Evolutionary conservation across 106 monocot genomes (phyloP), one percentile per base, ranked within the genome.

Genomic region (Apostasia shenzhenica): DNA sequence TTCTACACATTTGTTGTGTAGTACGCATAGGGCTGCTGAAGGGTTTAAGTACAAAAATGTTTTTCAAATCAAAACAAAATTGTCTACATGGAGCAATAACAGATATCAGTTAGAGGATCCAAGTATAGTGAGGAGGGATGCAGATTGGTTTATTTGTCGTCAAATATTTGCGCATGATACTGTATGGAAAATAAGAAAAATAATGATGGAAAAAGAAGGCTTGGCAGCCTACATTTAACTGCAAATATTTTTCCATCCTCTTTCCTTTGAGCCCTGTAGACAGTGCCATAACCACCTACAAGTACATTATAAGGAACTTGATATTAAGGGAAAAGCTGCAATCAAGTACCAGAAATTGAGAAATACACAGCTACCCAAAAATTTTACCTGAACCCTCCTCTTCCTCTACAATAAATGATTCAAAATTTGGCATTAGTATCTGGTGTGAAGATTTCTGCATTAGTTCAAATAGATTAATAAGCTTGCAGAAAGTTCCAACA

Each of bases 361-460:
- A 42, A 44, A n/a, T 4, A 45, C n/a, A 62, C 38, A 62, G 45
- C 7, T 5, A 62, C 70, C 2, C 56, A 44, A 37, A 59, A 56
- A 49, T 64, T 63, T 59, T 91, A 92, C 92, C 97, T 83, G 97
- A 92, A 51, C 97, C 97, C 80, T 97, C 97, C 73, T 97, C 97
- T 70, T 97, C 92, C 76, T 85, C 89, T 73, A 92, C 74, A 54
- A 75, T 66, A 77, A 97, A 97, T 47, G 80, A 72, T 71, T 92
- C 78, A 69, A 97, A 89, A n/a, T 79, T 67, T 50, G 97, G 97
- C 40, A 85, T 41, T 58, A 67, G 79, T 60, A 81, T 92, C n/a
- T 87, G 59, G 10, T 82, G 77, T 4, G 55, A 60, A 48, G 68
- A 50, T 14, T 53, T 73, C 92, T 92, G 86, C 44, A 87, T 70